Base-by-base conservation (phyloP, 805 yeast species). In the Millerozyma miso region DNA sequence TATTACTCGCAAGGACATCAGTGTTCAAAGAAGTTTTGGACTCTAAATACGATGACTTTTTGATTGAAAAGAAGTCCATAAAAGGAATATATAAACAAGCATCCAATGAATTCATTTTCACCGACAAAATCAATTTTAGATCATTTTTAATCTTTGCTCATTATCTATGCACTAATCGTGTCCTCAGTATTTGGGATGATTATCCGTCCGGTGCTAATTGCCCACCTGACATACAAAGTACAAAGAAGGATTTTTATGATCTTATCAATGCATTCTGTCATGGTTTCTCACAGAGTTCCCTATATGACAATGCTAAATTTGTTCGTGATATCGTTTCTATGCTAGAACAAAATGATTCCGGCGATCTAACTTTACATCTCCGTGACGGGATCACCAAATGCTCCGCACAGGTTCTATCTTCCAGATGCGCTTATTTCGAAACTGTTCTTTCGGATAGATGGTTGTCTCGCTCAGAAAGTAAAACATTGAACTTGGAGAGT, bases 381-480 rank as follows among this genome's bases (percentile, higher is more conserved):
- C 47, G 60, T 1, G 81, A 79, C 50, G 80, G 77, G 1, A 65
- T 59, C n/a, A 29, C 74, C 0, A 43, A 46, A 3, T 73, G 77
- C 4, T 79, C 80, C 53, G 73, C 82, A 2, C 65, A 69, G 8
- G 61, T 88, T 3, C 53, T 89, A n/a, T 55, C 63, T 3, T 59
- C 76, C 0, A 63, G 95, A 45, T 77, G 82, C 37, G 80, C 78
- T 0, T 85, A 73, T 53, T 87, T 89, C 56, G 81, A 77, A 42
- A 71, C 82, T 0, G 49, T 79, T 2, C 68, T 85, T 31, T 74
- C 83, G 0, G 54, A 60, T 0, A 56, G 79, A 38, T 87, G 93
- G 95, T 19, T 19, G 8, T 51, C 44, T 1, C 40, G 56, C n/a
- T 58, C 52, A 16, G 7, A 13, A 13, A n/a, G 5, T 12, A 23